phyloP scores from a whole-genome alignment of 768 basidiomycete genomes.

The Psilocybe azurescens region DNA sequence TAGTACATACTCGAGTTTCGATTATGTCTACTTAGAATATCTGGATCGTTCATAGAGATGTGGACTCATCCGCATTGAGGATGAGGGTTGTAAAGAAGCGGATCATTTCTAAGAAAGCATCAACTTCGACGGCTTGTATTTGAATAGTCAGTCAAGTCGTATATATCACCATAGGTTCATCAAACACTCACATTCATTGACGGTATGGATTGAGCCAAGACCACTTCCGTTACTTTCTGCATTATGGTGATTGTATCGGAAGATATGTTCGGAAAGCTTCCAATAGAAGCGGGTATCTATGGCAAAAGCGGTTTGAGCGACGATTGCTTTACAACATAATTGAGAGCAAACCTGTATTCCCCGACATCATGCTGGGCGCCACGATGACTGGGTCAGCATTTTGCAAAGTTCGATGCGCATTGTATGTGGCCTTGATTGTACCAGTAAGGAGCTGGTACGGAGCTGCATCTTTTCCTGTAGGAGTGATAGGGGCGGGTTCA shows the following conservation, averaged over 20 bases:
- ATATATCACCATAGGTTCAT: not conserved
- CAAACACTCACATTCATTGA: conserved; percentile 65
- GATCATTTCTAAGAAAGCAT: conserved; percentile 65
- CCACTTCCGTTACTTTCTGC: conserved; percentile 31
- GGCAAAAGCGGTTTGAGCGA: conserved; percentile 23
- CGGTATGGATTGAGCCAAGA: conserved; percentile 62
- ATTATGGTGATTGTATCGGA: conserved; percentile 65
- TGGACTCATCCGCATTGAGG: conserved; percentile 69
- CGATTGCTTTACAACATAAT: too few relatives aligned
- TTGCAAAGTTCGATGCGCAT: conserved; percentile 46
- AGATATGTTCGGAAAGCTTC: conserved; percentile 64
- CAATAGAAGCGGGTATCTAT: conserved; percentile 66
- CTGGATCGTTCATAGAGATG: conserved; percentile 21
- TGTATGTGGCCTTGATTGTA: conserved; percentile 66
- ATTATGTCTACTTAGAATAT: not conserved
- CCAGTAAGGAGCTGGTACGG: conserved; percentile 63
- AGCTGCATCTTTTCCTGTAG: conserved; percentile 46
- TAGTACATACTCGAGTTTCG: not conserved
- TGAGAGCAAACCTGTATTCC: conserved; percentile 55
- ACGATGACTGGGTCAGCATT: conserved; percentile 32
- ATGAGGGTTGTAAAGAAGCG: conserved; percentile 70
- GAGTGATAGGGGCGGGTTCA: conserved; percentile 73
- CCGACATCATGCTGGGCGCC: conserved; percentile 59
- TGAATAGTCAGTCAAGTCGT: conserved; percentile 15
- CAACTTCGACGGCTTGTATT: conserved; percentile 49